Evolutionary conservation across 1,139 yeast genomes (phyloP), one percentile per base, ranked within the genome.

Genomic region (Scheffersomyces lignicola): DNA sequence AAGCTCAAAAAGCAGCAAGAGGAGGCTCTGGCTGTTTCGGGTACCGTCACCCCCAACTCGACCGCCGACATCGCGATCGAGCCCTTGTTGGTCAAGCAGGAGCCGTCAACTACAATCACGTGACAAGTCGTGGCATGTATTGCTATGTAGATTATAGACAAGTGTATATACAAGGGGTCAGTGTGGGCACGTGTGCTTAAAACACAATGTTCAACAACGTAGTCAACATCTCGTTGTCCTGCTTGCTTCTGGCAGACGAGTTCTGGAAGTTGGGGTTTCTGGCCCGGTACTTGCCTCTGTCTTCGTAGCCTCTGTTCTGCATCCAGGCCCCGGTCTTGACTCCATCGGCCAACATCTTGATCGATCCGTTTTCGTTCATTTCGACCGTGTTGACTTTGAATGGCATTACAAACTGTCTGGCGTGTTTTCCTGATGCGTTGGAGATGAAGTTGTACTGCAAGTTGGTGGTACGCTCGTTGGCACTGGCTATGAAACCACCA

Each of bases 401-500:
- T 20, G 76, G 76, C 54, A 67, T 55, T 27, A 60, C 61, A 44
- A 70, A 69, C 45, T 70, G 76, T 49, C 73, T 63, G 29, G 64
- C 55, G 45, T 67, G 72, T 41, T 60, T 69, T 4, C 73, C 74
- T 17, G 75, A 71, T 34, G 54, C 58, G 43, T 64, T 67, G 41
- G 56, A 63, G 34, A 69, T 54, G 48, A 58, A 70, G 49, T 69
- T 69, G 38, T 56, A 53, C 45, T 68, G 76, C 45, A 69, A 65
- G 25, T 60, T 50, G 20, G 60, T 58, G 18, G 65, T 57, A 39
- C 69, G 58, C 36, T 68, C 74, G 42, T 59, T 61, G 4, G 54
- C 65, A 46, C 54, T 52, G 9, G 72, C 80, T 29, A 82, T 69
- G 46, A 85, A 83, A n/a, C 95, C 95, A 51, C 85, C 94, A 45